These are phyloP conservation scores for Pseudopithomyces maydicus DNA, from an alignment of 2,329 filamentous ascomycete genomes.

Conservation along the genomic window DNA sequence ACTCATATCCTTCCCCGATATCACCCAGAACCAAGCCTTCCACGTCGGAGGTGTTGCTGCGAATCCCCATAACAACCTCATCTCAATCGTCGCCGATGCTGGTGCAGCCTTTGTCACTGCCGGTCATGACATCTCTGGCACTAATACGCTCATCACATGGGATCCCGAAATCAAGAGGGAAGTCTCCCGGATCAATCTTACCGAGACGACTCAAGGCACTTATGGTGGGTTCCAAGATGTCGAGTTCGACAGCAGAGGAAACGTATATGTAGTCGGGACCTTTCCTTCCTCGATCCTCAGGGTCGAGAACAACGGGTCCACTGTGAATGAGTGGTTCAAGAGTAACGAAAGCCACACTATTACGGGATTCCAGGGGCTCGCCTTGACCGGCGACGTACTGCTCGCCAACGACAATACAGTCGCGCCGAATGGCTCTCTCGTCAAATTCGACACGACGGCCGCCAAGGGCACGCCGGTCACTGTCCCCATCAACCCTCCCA, in stretches of 20 bases:
- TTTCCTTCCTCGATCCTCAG: slow-evolving; percentile 18
- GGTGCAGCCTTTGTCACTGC: slow-evolving; percentile 12
- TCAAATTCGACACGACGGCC: slow-evolving; percentile 19
- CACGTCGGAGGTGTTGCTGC: slow-evolving; percentile 21
- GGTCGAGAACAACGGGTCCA: slow-evolving; percentile 15
- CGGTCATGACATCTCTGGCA: slow-evolving; percentile 21
- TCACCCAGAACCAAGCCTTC: slow-evolving; percentile 21
- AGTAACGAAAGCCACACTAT: slow-evolving; percentile 14
- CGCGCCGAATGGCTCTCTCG: slow-evolving; percentile 5
- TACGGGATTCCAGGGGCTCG: slow-evolving; percentile 21
- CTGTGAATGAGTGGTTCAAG: slow-evolving; percentile 19
- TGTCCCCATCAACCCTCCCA: slow-evolving; percentile 10
- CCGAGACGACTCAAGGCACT: slow-evolving; percentile 11
- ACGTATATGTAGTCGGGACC: slow-evolving; percentile 23
- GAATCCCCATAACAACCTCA: slow-evolving; percentile 10
- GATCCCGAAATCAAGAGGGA: slow-evolving; percentile 10
- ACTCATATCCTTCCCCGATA: slow-evolving; percentile 16
- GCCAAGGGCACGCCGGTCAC: slow-evolving; percentile 11
- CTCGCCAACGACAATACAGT: slow-evolving; percentile 18
- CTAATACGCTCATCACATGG: slow-evolving; percentile 21
- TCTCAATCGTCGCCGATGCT: slow-evolving; percentile 20
- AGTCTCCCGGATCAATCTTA: slow-evolving; percentile 25
- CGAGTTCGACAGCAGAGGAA: slow-evolving; percentile 20
- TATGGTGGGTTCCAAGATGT: slow-evolving; percentile 28
- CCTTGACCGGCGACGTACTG: slow-evolving; percentile 12